Conservation (phyloP, 345 rosid genomes). For the Hibiscus trionum region DNA sequence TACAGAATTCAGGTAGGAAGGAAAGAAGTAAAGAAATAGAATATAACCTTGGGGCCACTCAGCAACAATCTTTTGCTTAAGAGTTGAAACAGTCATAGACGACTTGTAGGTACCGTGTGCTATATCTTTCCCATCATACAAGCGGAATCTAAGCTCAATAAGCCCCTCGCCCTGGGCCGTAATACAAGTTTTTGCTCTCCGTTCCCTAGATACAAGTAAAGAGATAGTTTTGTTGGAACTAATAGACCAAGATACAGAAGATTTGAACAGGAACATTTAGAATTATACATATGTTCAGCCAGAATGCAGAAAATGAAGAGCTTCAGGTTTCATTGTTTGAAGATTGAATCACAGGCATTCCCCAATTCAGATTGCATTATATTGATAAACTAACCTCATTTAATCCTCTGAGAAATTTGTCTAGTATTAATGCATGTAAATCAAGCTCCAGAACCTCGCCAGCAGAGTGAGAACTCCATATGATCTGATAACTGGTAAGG, state of each 20-base stretch:
- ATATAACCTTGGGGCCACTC: constrained; percentile 42
- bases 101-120: constrained; percentile 24
- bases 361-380: neutral
- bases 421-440: neutral
- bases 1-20: neutral
- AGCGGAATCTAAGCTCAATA: constrained; percentile 37
- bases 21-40: neutral
- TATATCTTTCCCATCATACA: constrained; percentile 38
- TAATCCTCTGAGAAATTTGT: neutral
- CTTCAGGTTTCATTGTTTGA: neutral
- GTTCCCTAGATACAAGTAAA: constrained; percentile 17
- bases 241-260: neutral
- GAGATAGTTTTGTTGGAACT: constrained; percentile 12
- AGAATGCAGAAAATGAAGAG: neutral
- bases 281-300: neutral
- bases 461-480: constrained; percentile 25
- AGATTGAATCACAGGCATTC: neutral
- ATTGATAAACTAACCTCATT: constrained; percentile 15
- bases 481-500: neutral
- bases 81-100: constrained; percentile 29
- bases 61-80: constrained; percentile 34
- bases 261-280: neutral
- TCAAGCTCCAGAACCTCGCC: constrained; percentile 13
- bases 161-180: constrained; percentile 21
- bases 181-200: constrained; percentile 10